Evolutionary conservation across 345 rosid species (phyloP).

Genomic region (Populus nigra): DNA sequence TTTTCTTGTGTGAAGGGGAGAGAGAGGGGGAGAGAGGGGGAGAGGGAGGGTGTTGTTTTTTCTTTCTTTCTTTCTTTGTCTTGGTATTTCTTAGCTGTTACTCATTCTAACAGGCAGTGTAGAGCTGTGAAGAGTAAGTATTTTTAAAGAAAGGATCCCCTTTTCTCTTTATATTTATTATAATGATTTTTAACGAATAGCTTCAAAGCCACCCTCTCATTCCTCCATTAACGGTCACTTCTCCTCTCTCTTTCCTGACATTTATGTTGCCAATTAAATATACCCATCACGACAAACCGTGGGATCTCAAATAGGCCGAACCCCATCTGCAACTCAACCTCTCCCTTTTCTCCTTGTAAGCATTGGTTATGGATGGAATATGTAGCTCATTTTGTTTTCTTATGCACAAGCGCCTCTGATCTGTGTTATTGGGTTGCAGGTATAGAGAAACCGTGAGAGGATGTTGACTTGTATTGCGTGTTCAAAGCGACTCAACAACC

Average conservation of each 20-base stretch:
- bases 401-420: constrained; percentile 23
- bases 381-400: neutral
- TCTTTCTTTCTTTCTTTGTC: neutral
- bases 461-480: constrained; percentile 94
- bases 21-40: neutral
- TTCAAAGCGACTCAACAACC: constrained; percentile 65
- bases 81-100: constrained; percentile 20
- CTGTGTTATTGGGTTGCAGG: constrained; percentile 8
- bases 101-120: constrained; percentile 18
- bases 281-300: neutral
- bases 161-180: neutral
- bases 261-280: neutral
- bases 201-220: constrained; percentile 32
- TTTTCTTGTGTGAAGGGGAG: neutral
- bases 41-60: neutral
- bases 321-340: neutral
- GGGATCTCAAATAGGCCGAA: constrained; percentile 15
- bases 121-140: neutral
- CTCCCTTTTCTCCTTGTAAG: constrained; percentile 7
- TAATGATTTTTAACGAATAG: neutral
- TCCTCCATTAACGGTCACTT: constrained; percentile 45
- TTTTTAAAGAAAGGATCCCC: neutral
- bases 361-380: neutral
- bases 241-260: neutral
- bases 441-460: constrained; percentile 2